phyloP scores from a whole-genome alignment of 2,329 filamentous ascomycete species.

The Stemphylium vesicarium region DNA sequence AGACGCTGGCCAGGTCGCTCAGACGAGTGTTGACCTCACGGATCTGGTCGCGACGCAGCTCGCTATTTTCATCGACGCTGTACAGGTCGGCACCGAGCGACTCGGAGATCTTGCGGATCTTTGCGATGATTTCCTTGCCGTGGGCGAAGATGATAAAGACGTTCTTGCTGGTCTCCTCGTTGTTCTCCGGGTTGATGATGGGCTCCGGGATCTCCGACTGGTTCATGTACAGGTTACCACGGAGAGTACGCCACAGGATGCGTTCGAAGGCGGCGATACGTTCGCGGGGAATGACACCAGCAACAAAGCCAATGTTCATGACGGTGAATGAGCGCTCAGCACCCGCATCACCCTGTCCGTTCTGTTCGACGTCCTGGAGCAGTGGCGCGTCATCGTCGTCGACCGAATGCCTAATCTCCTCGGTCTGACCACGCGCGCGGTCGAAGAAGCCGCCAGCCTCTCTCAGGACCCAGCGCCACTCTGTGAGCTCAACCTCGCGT shows the following conservation, averaged over 20 bases:
- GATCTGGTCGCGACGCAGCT: slow-evolving; percentile 92
- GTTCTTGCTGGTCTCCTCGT: slow-evolving; percentile 93
- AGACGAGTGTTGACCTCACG: slow-evolving; percentile 96
- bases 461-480: slow-evolving; percentile 97
- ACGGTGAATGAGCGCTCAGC: slow-evolving; percentile 88
- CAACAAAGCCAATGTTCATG: slow-evolving; percentile 99
- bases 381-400: slow-evolving; percentile 88
- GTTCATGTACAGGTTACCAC: slow-evolving; percentile 99
- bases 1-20: slow-evolving; percentile 87
- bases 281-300: slow-evolving; percentile 92
- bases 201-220: slow-evolving; percentile 97
- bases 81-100: slow-evolving; percentile 95
- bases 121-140: slow-evolving; percentile 96
- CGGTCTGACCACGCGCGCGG: slow-evolving; percentile 91
- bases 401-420: slow-evolving; percentile 91
- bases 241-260: slow-evolving; percentile 95
- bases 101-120: slow-evolving; percentile 99
- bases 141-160: slow-evolving; percentile 99
- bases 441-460: slow-evolving; percentile 99
- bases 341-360: slow-evolving; percentile 68
- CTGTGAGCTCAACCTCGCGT: slow-evolving; percentile 92
- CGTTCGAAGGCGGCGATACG: slow-evolving; percentile 95
- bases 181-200: slow-evolving; percentile 88
- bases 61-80: slow-evolving; percentile 96
- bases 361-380: slow-evolving; percentile 89